Conservation (phyloP, 1,284 basidiomycete genomes). For the Apiotrichum laibachii region DNA sequence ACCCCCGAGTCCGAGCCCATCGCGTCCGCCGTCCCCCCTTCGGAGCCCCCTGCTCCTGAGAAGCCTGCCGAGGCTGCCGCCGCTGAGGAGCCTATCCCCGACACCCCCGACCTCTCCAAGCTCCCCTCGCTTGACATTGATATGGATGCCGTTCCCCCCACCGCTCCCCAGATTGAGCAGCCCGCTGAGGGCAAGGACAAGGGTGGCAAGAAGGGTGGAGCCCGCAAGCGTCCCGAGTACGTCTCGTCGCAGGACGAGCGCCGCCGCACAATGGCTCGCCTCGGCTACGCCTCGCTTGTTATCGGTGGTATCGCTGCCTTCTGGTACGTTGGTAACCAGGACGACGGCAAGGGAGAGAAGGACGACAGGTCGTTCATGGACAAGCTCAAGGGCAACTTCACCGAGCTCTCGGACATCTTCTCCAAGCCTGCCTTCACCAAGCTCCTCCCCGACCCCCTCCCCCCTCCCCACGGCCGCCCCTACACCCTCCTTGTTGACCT, state of each 20-base stretch:
- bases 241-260: conserved; percentile 67
- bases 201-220: conserved; percentile 25
- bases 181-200: conserved; percentile 25
- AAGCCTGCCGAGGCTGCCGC: conserved; percentile 3
- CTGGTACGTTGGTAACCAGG: conserved; percentile 62
- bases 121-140: conserved; percentile 52
- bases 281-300: conserved; percentile 53
- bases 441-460: conserved; percentile 82
- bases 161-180: conserved; percentile 29
- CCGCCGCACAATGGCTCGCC: conserved; percentile 59
- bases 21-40: conserved; percentile 12
- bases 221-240: conserved; percentile 38
- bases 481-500: conserved; percentile 89
- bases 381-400: conserved; percentile 32
- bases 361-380: conserved; percentile 48
- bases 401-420: conserved; percentile 57
- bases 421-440: conserved; percentile 90
- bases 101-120: conserved; percentile 38
- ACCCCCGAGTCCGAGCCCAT: conserved; percentile 5
- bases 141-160: conserved; percentile 28
- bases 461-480: conserved; percentile 79
- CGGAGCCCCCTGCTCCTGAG: conserved; percentile 21
- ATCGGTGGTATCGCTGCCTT: conserved; percentile 59
- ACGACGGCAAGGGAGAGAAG: conserved; percentile 10
- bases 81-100: conserved; percentile 17